Conservation (phyloP, 2,329 filamentous ascomycete species). For the Beauveria sp. region DNA sequence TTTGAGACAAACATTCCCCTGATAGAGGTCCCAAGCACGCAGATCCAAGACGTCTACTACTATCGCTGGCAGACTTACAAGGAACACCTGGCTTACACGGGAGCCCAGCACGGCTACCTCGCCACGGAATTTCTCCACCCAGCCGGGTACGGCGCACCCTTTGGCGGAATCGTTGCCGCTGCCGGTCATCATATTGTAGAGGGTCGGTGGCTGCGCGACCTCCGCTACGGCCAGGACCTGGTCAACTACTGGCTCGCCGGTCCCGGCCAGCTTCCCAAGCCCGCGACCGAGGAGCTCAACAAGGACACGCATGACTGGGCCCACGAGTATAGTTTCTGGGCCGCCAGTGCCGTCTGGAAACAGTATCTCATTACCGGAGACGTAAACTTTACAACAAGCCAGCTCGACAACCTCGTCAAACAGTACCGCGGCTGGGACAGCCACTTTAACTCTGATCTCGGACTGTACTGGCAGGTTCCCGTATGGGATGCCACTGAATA, state of each 20-base stretch:
- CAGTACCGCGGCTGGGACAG: slow-evolving; percentile 32
- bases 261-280: slow-evolving; percentile 15
- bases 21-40: slow-evolving; percentile 30
- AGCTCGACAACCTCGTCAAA: slow-evolving; percentile 32
- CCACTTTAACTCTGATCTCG: slow-evolving; percentile 25
- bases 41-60: slow-evolving; percentile 37
- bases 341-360: slow-evolving; percentile 16
- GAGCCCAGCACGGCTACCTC: slow-evolving; percentile 32
- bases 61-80: slow-evolving; percentile 34
- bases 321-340: slow-evolving; percentile 18
- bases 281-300: slow-evolving; percentile 12
- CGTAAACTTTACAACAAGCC: slow-evolving; percentile 25
- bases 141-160: slow-evolving; percentile 18
- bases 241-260: slow-evolving; percentile 18
- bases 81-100: slow-evolving; percentile 32
- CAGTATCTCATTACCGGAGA: slow-evolving; percentile 30
- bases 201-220: slow-evolving; percentile 32
- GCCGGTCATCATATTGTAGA: slow-evolving; percentile 31
- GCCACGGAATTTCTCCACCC: slow-evolving; percentile 36
- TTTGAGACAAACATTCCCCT: slow-evolving; percentile 33
- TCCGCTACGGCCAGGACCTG: slow-evolving; percentile 28
- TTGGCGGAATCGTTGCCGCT: slow-evolving; percentile 17
- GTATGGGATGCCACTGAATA: slow-evolving; percentile 37
- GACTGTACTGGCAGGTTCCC: slow-evolving; percentile 34
- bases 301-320: slow-evolving; percentile 16